Evolutionary conservation across 768 basidiomycete genomes (phyloP).

Genomic region (Panellus pusillus): DNA sequence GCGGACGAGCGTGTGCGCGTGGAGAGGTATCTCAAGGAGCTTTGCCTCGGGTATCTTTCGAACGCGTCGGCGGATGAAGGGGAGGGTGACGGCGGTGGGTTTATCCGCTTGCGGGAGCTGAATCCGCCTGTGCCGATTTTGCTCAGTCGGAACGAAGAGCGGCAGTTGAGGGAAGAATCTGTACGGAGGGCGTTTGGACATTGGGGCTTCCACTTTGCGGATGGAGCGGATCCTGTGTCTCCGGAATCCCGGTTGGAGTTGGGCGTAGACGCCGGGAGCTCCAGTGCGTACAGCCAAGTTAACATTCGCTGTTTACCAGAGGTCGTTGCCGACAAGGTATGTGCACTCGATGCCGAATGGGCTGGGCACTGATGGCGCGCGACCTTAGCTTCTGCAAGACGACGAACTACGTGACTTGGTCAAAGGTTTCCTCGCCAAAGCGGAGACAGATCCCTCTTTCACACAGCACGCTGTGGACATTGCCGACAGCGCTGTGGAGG

Average conservation of each 20-base stretch:
- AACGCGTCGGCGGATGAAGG: conserved; percentile 31
- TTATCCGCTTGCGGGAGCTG: conserved; percentile 33
- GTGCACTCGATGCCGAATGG: conserved; percentile 20
- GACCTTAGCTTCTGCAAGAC: conserved; percentile 55
- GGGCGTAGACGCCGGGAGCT: conserved; percentile 26
- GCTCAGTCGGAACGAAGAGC: conserved; percentile 65
- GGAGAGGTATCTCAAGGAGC: conserved; percentile 71
- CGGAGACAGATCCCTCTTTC: conserved; percentile 47
- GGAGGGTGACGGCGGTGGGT: conserved; percentile 29
- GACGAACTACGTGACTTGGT: conserved; percentile 76
- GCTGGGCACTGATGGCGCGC: conserved; percentile 8
- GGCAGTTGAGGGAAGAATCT: conserved; percentile 41
- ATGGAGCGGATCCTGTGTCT: conserved; percentile 23
- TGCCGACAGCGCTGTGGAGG: conserved; percentile 18
- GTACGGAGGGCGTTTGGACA: conserved; percentile 50
- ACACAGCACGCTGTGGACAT: conserved; percentile 21
- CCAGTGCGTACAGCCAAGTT: conserved; percentile 61
- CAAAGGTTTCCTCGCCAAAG: conserved; percentile 66
- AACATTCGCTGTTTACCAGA: conserved; percentile 63
- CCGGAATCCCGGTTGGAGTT: conserved; percentile 26
- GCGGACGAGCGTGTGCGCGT: conserved; percentile 96
- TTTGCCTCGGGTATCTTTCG: conserved; percentile 71
- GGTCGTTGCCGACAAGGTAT: conserved; percentile 68
- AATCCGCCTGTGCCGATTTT: conserved; percentile 60
- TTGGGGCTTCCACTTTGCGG: conserved; percentile 71